phyloP scores from a whole-genome alignment of 805 yeast species.

The Metschnikowia hibisci region DNA sequence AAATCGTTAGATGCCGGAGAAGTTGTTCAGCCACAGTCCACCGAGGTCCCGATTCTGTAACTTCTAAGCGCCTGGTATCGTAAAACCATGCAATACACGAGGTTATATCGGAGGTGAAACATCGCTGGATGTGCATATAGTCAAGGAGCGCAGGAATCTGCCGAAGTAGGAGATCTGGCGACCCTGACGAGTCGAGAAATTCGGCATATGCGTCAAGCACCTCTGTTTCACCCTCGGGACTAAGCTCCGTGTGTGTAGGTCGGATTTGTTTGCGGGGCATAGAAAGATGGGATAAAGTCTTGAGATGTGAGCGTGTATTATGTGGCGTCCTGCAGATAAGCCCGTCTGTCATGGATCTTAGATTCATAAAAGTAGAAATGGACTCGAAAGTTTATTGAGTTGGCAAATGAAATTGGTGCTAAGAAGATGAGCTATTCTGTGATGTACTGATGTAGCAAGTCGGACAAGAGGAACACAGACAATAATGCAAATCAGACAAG shows the following conservation, averaged over 20 bases:
- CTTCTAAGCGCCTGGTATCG: conserved; percentile 14
- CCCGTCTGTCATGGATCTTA: too few species aligned
- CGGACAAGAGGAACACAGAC: too few species aligned
- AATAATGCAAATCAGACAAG: too few species aligned
- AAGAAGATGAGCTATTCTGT: too few species aligned
- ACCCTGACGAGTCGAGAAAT: conserved; percentile 17
- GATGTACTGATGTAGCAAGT: too few species aligned
- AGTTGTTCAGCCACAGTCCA: conserved; percentile 26
- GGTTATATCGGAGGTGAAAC: conserved; percentile 31
- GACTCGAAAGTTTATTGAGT: too few species aligned
- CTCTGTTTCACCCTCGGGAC: conserved; percentile 30
- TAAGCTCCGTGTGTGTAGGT: conserved; percentile 11
- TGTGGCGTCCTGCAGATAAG: too few species aligned
- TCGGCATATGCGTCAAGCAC: conserved; percentile 30
- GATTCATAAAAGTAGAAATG: too few species aligned
- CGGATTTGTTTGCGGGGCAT: conserved; percentile 16
- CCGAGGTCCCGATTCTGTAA: conserved; percentile 13
- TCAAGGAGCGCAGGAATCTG: conserved; percentile 25
- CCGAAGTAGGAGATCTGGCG: conserved; percentile 27
- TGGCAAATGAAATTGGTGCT: too few species aligned
- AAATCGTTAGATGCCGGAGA: conserved; percentile 29
- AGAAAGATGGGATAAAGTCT: neutral
- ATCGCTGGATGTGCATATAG: conserved; percentile 25
- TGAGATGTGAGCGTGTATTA: neutral
- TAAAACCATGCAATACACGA: conserved; percentile 34